Percentiles rank a stretch among this genome's conserved stretches.
These are phyloP conservation scores for Pleodorina starrii DNA, from an alignment of 139 green algal genomes.

Conservation along the genomic window DNA sequence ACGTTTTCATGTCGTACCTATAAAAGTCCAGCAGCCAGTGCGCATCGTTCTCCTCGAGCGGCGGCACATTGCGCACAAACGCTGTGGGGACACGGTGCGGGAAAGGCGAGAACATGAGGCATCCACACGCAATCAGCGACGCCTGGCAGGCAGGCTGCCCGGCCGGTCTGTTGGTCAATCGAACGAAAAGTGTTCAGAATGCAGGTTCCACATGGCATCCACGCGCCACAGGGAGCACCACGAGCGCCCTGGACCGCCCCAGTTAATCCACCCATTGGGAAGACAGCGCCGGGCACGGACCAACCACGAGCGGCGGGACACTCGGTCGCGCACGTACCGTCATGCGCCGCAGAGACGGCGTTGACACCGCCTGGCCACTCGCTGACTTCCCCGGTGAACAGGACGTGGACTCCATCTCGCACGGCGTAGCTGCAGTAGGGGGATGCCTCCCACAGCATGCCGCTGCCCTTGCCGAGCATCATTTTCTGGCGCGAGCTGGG, in stretches of 20 bases:
- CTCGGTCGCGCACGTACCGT: slow-evolving; percentile 65
- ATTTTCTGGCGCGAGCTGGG: neutral
- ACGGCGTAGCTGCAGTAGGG: slow-evolving; percentile 65
- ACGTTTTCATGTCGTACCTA: slow-evolving; percentile 46
- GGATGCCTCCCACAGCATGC: slow-evolving; percentile 58
- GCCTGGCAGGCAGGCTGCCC: too few relatives aligned
- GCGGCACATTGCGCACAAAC: slow-evolving; percentile 67
- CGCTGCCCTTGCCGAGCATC: slow-evolving; percentile 33
- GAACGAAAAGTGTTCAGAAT: too few relatives aligned
- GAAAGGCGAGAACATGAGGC: too few relatives aligned
- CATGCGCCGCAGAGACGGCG: slow-evolving; percentile 60
- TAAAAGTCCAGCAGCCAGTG: slow-evolving; percentile 83
- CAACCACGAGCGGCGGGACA: too few relatives aligned
- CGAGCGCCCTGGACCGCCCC: too few relatives aligned
- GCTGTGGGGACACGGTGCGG: slow-evolving; percentile 48
- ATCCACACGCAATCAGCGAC: too few relatives aligned
- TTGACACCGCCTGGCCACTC: slow-evolving; percentile 74
- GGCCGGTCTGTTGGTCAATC: too few relatives aligned
- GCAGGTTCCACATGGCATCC: too few relatives aligned
- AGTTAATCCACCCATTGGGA: too few relatives aligned
- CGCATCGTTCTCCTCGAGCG: slow-evolving; percentile 70
- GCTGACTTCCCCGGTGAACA: slow-evolving; percentile 73
- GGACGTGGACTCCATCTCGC: slow-evolving; percentile 65
- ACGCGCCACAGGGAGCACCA: too few relatives aligned
- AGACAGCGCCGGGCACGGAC: too few relatives aligned